These are phyloP conservation scores for Aspergillus taichungensis DNA, from an alignment of 495 filamentous ascomycete genomes.

Conservation along the genomic window DNA sequence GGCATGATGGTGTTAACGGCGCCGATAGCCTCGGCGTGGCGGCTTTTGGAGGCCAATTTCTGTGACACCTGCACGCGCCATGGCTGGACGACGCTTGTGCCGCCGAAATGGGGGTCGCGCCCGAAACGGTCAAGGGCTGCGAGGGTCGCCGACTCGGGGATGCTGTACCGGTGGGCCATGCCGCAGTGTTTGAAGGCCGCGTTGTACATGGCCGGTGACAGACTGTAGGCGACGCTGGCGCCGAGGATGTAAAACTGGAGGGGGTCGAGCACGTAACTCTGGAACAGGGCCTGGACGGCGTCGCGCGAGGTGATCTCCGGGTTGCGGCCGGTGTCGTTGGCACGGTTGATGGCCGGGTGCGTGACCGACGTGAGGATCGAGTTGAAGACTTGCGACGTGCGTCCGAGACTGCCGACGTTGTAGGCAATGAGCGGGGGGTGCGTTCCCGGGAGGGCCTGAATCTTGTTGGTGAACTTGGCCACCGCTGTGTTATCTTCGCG, in stretches of 20 bases:
- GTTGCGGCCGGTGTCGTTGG: constrained; percentile 21
- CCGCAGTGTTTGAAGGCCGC: constrained; percentile 64
- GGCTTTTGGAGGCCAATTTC: constrained; percentile 57
- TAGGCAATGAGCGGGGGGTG: constrained; percentile 58
- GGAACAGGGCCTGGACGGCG: constrained; percentile 45
- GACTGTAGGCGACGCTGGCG: constrained; percentile 62
- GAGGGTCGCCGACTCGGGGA: constrained; percentile 53
- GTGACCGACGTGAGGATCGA: constrained; percentile 59
- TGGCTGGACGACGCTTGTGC: constrained; percentile 62
- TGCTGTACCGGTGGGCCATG: constrained; percentile 63
- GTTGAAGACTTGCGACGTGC: constrained; percentile 60
- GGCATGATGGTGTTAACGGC: constrained; percentile 79
- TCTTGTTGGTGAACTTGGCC: constrained; percentile 42
- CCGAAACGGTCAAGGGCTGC: constrained; percentile 55
- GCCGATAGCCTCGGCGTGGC: constrained; percentile 71
- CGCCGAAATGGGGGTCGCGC: constrained; percentile 59
- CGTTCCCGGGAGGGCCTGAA: constrained; percentile 27
- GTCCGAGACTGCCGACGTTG: constrained; percentile 60
- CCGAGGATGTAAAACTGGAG: constrained; percentile 70
- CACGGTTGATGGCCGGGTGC: constrained; percentile 48
- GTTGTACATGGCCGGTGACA: constrained; percentile 73
- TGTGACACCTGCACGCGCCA: constrained; percentile 67
- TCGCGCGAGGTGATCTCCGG: constrained; percentile 47
- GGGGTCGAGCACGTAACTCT: constrained; percentile 51
- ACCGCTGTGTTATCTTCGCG: constrained; percentile 52